Evolutionary conservation across 2,329 filamentous ascomycete genomes (phyloP).

Genomic region (Trichoderma koningiopsis): DNA sequence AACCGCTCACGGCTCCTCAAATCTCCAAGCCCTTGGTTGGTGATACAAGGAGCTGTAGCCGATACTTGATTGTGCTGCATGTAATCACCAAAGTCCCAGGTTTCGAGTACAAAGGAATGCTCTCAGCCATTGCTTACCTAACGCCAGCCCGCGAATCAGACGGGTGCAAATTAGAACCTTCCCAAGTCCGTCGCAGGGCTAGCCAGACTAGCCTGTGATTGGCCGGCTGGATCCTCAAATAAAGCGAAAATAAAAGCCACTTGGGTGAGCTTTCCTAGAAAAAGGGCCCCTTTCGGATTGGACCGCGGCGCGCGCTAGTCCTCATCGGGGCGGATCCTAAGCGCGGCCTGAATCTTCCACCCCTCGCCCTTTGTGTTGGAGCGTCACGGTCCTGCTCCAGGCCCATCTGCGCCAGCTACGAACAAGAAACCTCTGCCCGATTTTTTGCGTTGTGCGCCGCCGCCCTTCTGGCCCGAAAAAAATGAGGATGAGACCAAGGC

Average conservation of each 20-base stretch:
- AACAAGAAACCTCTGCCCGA: conserved; percentile 27
- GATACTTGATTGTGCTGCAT: not conserved
- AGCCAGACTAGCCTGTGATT: conserved; percentile 21
- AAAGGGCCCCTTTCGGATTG: conserved; percentile 9
- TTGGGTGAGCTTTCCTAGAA: not conserved
- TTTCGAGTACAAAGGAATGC: not conserved
- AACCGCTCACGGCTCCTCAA: not conserved
- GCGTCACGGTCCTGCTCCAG: conserved; percentile 33
- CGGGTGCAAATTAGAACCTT: not conserved
- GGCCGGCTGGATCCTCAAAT: conserved; percentile 17
- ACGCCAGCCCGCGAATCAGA: not conserved
- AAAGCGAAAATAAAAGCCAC: conserved; percentile 13
- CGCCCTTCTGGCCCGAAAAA: conserved; percentile 44
- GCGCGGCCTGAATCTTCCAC: conserved; percentile 26
- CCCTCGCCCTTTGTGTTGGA: conserved; percentile 27
- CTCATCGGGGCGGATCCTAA: conserved; percentile 7
- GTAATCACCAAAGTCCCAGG: not conserved
- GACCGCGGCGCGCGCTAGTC: not conserved
- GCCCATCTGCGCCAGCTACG: conserved; percentile 22
- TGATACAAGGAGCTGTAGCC: not conserved
- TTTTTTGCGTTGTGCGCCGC: conserved; percentile 43
- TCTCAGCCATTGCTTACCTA: conserved; percentile 14
- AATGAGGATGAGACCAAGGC: conserved; percentile 46
- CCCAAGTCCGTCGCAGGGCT: conserved; percentile 22
- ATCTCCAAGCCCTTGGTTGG: not conserved